Evolutionary conservation across 2,329 filamentous ascomycete species (phyloP).

Genomic region (Colletotrichum melonis): DNA sequence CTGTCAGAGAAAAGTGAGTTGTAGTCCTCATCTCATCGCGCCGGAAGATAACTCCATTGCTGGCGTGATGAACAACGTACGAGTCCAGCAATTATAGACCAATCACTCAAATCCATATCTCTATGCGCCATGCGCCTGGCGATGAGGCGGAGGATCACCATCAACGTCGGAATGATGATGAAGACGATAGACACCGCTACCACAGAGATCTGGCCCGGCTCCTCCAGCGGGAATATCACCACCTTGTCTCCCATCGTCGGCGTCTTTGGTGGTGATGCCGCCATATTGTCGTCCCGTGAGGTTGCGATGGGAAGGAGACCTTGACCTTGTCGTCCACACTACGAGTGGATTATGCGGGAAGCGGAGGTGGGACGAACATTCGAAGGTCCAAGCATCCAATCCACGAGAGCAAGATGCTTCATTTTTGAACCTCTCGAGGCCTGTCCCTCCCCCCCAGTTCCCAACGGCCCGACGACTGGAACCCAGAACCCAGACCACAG

Average conservation of each 20-base stretch:
- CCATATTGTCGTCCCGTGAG: not conserved
- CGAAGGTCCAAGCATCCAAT: not conserved
- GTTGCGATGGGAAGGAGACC: not conserved
- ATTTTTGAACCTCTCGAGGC: not conserved
- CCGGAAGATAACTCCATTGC: not conserved
- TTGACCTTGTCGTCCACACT: not conserved
- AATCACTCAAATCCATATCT: slow-evolving; percentile 20
- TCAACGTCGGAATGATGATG: slow-evolving; percentile 15
- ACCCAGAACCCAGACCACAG: not conserved
- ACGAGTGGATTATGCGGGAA: not conserved
- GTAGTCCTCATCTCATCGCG: not conserved
- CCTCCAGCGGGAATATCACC: slow-evolving; percentile 24
- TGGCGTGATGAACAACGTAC: not conserved
- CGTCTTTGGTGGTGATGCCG: slow-evolving; percentile 5
- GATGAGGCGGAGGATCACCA: slow-evolving; percentile 17
- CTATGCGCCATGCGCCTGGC: slow-evolving; percentile 28
- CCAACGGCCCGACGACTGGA: not conserved
- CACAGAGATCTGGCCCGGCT: slow-evolving; percentile 11
- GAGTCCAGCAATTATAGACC: slow-evolving; percentile 22
- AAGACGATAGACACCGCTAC: slow-evolving; percentile 29
- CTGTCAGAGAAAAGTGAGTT: not conserved
- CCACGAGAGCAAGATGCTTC: not conserved
- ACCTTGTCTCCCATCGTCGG: not conserved
- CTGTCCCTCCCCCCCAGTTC: not conserved
- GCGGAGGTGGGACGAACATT: not conserved